Conservation (phyloP, 352 stramenopile species). For the Blastocystis hominis region DNA sequence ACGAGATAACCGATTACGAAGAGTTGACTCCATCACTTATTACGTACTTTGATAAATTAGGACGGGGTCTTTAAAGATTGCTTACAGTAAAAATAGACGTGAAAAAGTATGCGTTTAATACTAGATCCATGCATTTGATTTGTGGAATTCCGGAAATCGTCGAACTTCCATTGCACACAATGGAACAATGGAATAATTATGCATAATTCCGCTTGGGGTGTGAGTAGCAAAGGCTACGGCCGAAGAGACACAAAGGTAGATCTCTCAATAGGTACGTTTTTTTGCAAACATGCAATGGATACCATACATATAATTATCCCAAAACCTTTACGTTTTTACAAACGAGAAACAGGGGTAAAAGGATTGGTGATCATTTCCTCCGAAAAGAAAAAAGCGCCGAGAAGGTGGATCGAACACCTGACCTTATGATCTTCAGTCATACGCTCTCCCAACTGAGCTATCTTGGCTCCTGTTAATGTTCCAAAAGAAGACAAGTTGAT, state of each 20-base stretch:
- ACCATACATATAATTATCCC: too few species aligned
- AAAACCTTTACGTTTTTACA: too few species aligned
- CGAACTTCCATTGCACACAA: background rate
- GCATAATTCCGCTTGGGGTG: background rate
- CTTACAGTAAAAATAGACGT: too few species aligned
- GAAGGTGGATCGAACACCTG: conserved; percentile 58
- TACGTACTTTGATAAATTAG: background rate
- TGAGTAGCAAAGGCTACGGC: too few species aligned
- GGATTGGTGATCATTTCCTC: too few species aligned
- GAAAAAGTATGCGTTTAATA: background rate
- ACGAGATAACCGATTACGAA: conserved; percentile 45
- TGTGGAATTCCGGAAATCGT: background rate
- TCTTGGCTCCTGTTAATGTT: conserved; percentile 14
- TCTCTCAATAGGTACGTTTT: too few species aligned
- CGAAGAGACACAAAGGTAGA: too few species aligned
- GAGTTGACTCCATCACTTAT: background rate
- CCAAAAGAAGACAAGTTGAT: too few species aligned
- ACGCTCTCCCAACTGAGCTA: conserved; percentile 58
- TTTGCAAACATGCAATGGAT: too few species aligned
- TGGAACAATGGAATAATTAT: background rate
- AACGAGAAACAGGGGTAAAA: too few species aligned
- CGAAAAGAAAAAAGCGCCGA: conserved; percentile 45
- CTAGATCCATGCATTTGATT: background rate
- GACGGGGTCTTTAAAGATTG: too few species aligned
- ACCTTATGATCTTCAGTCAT: conserved; percentile 59